Evolutionary conservation across 176 grass and related monocot species (phyloP), one percentile per base, ranked within the genome.

Genomic region (Eleusine coracana): DNA sequence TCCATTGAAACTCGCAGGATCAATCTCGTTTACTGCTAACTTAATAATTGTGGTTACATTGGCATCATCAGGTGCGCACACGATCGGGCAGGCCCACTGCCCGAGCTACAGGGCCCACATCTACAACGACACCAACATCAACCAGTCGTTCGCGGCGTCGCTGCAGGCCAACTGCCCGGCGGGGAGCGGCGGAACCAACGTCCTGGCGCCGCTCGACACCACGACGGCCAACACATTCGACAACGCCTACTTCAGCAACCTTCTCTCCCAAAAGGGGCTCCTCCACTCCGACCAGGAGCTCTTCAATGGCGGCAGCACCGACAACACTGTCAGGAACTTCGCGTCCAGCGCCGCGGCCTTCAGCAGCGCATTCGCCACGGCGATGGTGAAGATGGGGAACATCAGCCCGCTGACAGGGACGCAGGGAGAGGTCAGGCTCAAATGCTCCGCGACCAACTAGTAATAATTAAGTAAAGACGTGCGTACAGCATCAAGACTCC

Each of bases 101-200:
- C 1, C 1, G 1, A 79, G 1, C 40, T 96, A 80, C 83, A 39
- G 80, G 11, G 27, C 0, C 10, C 88, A 84, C 27, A 88, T 94
- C 82, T 92, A 94, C 92, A 90, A 90, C 69, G 92, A 92, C 64
- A 86, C 87, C 54, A 90, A 88, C 85, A 89, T 96, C 78, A 16
- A 96, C 44, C 15, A 76, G 10, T 23, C 84, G 25, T 89, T 87
- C 46, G 84, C 84, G 60, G 59, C 66, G 31, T 73, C 87, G 27
- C 52, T 84, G 8, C 34, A 40, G 83, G 83, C 67, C 10, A 92
- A 64, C 68, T 96, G 93, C 68, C 93, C 76, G 0, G 10, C 3
- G 2, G 0, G 37, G 27, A 60, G 42, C 63, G 66, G 85, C 14
- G 75, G 86, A 58, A 37, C 0, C 79, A 88, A 25, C 44, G 44